Conservation (phyloP, 345 rosid species). For the Draba incana region DNA sequence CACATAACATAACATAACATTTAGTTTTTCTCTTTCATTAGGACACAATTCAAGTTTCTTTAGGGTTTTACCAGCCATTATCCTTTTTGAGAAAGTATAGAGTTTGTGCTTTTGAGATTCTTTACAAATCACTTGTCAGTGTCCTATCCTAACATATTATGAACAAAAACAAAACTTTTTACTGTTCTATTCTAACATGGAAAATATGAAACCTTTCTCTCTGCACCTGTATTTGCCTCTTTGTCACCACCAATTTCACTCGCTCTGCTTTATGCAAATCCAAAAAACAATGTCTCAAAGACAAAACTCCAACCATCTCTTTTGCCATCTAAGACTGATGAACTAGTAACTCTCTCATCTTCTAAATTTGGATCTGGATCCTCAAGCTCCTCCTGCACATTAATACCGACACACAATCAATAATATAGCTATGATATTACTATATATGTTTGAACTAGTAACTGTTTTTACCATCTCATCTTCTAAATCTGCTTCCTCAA, state of each 20-base stretch:
- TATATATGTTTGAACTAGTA: slow-evolving; percentile 7
- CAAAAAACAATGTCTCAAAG: slow-evolving; percentile 7
- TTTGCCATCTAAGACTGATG: not conserved
- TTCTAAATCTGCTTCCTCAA: not conserved
- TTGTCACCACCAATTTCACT: slow-evolving; percentile 11
- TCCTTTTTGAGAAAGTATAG: no score
- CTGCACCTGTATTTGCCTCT: not conserved
- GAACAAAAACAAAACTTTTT: no score
- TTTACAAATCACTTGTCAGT: no score
- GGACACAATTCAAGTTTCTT: no score
- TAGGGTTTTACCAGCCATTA: no score
- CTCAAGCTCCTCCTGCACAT: slow-evolving; percentile 2
- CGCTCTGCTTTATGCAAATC: not conserved
- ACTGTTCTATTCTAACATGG: no score
- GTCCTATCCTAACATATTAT: no score
- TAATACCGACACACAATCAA: not conserved
- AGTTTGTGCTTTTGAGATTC: no score
- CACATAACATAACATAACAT: no score
- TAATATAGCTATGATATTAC: not conserved
- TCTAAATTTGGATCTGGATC: not conserved
- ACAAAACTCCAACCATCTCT: slow-evolving; percentile 3
- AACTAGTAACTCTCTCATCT: not conserved
- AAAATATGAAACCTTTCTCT: not conserved
- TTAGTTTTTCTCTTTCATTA: no score
- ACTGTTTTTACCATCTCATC: slow-evolving; percentile 2